A percentile compares a stretch with the other conserved stretches of the same genome.
phyloP scores from a whole-genome alignment of 1,139 yeast species.

The Yamadazyma dushanensis region DNA sequence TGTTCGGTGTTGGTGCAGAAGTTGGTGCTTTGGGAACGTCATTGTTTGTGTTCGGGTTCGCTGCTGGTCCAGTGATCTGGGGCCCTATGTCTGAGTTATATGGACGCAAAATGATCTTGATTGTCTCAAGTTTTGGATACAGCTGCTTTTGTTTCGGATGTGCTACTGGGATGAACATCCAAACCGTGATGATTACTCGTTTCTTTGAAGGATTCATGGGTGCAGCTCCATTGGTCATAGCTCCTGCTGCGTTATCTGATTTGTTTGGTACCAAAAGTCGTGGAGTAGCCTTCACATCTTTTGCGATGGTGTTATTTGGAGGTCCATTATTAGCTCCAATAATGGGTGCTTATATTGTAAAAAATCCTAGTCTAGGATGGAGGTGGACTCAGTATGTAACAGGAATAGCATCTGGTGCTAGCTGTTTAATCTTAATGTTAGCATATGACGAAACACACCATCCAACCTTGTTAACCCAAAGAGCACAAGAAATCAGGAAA shows the following conservation, averaged over 20 bases:
- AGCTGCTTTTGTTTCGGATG: constrained; percentile 34
- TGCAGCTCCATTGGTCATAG: constrained; percentile 39
- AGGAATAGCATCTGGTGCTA: constrained; percentile 44
- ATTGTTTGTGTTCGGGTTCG: constrained; percentile 40
- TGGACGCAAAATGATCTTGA: constrained; percentile 32
- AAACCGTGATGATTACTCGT: constrained; percentile 39
- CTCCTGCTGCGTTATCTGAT: constrained; percentile 44
- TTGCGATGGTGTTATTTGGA: constrained; percentile 36
- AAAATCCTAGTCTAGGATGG: constrained; percentile 43
- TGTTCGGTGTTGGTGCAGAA: constrained; percentile 29
- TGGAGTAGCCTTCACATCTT: constrained; percentile 32
- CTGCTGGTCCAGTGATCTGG: constrained; percentile 40
- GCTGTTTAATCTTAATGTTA: constrained; percentile 28
- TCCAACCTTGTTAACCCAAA: constrained; percentile 49
- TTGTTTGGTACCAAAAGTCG: constrained; percentile 28
- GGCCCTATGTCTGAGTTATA: constrained; percentile 42
- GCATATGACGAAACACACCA: constrained; percentile 48
- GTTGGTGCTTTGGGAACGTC: constrained; percentile 38
- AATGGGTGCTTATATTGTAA: constrained; percentile 32
- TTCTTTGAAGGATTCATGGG: constrained; percentile 41
- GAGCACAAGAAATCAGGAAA: constrained; percentile 59
- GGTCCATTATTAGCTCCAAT: constrained; percentile 47
- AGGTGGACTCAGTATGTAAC: constrained; percentile 57
- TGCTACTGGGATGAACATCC: constrained; percentile 38
- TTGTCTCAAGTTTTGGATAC: constrained; percentile 30